These are phyloP conservation scores for Penicillium macrosclerotiorum DNA, from an alignment of 495 filamentous ascomycete genomes.

Conservation along the genomic window DNA sequence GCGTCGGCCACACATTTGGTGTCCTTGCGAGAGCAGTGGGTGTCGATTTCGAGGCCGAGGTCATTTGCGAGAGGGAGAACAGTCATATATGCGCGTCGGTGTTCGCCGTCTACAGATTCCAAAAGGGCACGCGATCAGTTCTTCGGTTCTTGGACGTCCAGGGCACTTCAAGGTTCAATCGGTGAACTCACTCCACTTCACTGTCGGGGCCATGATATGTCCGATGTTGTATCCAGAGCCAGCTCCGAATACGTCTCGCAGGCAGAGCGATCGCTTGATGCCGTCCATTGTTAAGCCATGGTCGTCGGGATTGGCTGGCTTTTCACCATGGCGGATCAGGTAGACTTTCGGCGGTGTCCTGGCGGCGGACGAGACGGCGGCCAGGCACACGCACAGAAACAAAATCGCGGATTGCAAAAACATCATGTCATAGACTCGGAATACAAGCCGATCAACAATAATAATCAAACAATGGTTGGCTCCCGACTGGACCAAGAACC, in stretches of 20 bases:
- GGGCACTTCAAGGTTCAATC: too few relatives aligned
- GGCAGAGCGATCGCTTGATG: slow-evolving; percentile 43
- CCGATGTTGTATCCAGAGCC: slow-evolving; percentile 42
- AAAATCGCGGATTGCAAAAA: not conserved
- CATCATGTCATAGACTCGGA: not conserved
- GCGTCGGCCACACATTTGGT: slow-evolving; percentile 22
- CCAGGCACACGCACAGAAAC: not conserved
- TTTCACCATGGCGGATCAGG: slow-evolving; percentile 56
- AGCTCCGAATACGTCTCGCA: slow-evolving; percentile 43
- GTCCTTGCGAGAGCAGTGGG: slow-evolving; percentile 32
- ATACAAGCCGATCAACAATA: not conserved
- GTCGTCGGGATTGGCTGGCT: slow-evolving; percentile 36
- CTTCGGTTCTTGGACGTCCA: not conserved
- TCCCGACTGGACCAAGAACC: too few relatives aligned
- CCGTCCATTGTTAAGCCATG: slow-evolving; percentile 43
- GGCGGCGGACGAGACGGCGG: slow-evolving; percentile 1
- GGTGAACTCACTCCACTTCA: slow-evolving; percentile 26
- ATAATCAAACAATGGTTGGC: too few relatives aligned
- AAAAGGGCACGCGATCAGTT: slow-evolving; percentile 6
- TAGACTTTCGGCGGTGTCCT: slow-evolving; percentile 35
- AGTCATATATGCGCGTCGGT: slow-evolving; percentile 47
- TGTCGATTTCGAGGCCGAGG: slow-evolving; percentile 45
- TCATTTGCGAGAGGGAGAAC: slow-evolving; percentile 47
- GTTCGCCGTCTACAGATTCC: slow-evolving; percentile 39
- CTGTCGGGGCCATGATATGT: slow-evolving; percentile 46